Percentiles rank a stretch among this genome's conserved stretches.
Conservation (phyloP, 352 stramenopile genomes). For the Pilasporangium apinafurcum region DNA sequence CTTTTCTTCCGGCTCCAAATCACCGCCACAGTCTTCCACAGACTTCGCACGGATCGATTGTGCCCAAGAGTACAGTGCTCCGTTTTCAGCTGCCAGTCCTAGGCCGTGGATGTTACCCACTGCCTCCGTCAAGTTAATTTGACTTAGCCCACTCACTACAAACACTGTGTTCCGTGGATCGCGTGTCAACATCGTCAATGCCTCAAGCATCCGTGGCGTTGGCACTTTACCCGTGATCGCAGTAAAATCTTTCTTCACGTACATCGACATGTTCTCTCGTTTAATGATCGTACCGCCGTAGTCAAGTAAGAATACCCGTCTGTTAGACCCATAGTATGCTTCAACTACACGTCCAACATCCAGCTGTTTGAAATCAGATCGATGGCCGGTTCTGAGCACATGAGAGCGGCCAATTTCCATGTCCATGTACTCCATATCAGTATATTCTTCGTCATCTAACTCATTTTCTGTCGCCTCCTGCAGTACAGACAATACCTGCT, state of each 20-base stretch:
- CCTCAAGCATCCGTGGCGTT: constrained; percentile 82
- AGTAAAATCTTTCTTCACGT: constrained; percentile 95
- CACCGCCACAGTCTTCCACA: constrained; percentile 18
- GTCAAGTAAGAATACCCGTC: constrained; percentile 95
- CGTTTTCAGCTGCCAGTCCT: constrained; percentile 93
- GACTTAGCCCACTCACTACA: constrained; percentile 94
- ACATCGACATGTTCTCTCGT: constrained; percentile 90
- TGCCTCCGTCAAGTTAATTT: constrained; percentile 86
- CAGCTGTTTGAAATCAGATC: constrained; percentile 81
- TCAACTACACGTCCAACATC: constrained; percentile 77
- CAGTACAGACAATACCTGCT: constrained; percentile 91
- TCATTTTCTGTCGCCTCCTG: constrained; percentile 67
- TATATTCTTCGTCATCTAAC: constrained; percentile 70
- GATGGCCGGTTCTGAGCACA: constrained; percentile 51
- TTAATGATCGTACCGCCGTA: constrained; percentile 97
- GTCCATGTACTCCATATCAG: constrained; percentile 87
- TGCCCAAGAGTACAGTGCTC: constrained; percentile 90
- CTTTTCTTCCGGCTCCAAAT: constrained; percentile 8
- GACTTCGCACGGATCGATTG: constrained; percentile 42
- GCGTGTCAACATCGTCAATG: constrained; percentile 80
- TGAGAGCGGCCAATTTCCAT: constrained; percentile 74
- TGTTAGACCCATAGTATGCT: constrained; percentile 78
- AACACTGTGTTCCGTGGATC: constrained; percentile 96
- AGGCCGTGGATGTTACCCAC: constrained; percentile 91
- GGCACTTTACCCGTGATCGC: constrained; percentile 92